phyloP scores from a whole-genome alignment of 75 land plant genomes.

The Selaginella moellendorffii region DNA sequence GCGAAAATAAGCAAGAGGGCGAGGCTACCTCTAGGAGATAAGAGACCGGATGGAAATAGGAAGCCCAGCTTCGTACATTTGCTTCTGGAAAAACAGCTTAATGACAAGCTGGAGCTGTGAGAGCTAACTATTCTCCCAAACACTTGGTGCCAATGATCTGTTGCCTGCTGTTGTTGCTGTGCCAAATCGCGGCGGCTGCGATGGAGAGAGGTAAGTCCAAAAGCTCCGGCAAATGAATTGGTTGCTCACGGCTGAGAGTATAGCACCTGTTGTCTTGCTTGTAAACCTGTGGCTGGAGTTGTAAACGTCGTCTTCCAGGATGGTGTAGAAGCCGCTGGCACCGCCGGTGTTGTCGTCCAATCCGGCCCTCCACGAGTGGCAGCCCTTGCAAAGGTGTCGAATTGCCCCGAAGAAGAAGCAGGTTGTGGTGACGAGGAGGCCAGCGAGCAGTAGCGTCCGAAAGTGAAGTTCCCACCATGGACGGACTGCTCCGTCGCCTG shows the following conservation, averaged over 20 bases:
- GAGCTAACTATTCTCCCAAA: too few species aligned
- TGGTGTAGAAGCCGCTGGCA: neutral
- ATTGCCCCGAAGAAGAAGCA: slow-evolving; percentile 14
- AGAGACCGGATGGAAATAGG: too few species aligned
- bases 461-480: slow-evolving; percentile 48
- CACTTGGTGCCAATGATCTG: neutral
- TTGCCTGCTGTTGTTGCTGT: too few species aligned
- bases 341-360: slow-evolving; percentile 1
- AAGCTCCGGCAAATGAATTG: neutral
- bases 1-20: too few species aligned
- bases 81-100: neutral
- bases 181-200: neutral
- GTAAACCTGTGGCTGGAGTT: neutral
- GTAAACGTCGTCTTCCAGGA: neutral
- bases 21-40: too few species aligned
- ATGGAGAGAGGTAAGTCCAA: neutral
- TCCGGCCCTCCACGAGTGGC: too few species aligned
- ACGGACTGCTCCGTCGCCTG: slow-evolving; percentile 59
- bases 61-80: neutral
- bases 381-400: neutral
- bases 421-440: slow-evolving; percentile 5
- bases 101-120: neutral
- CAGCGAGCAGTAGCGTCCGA: slow-evolving; percentile 12
- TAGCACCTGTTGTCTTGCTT: neutral
- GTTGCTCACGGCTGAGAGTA: neutral